Conservation (phyloP, 129 eudicot genomes). For the Heracleum sosnowskyi region DNA sequence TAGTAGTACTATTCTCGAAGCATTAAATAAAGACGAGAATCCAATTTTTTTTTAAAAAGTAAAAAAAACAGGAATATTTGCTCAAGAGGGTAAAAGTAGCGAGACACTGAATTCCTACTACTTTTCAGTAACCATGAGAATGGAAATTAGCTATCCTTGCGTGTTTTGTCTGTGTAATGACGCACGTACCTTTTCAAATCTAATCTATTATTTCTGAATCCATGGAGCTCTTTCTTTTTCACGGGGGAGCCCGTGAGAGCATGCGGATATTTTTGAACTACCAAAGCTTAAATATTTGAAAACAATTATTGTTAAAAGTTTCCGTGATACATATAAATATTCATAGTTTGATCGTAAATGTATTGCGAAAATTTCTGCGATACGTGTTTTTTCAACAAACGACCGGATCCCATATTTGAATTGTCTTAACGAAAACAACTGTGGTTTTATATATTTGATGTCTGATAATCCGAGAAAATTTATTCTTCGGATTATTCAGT, state of each 20-base stretch:
- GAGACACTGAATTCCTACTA: constrained; percentile 14
- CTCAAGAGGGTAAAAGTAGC: constrained; percentile 11
- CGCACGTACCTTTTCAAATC: neutral
- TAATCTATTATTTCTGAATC: neutral
- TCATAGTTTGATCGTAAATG: too few relatives aligned
- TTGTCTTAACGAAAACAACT: too few relatives aligned
- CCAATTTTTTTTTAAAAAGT: neutral
- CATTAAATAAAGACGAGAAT: neutral
- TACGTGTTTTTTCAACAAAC: too few relatives aligned
- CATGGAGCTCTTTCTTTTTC: neutral
- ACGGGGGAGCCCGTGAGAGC: neutral
- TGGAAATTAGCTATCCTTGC: constrained; percentile 9
- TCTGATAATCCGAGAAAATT: too few relatives aligned
- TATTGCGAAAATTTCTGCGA: too few relatives aligned
- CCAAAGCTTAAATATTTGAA: too few relatives aligned
- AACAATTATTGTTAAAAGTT: too few relatives aligned
- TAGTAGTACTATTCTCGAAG: neutral
- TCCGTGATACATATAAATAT: too few relatives aligned
- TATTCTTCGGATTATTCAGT: too few relatives aligned
- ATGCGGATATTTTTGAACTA: too few relatives aligned
- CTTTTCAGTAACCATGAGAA: constrained; percentile 43
- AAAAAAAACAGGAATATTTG: neutral
- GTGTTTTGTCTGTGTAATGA: neutral
- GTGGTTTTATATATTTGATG: too few relatives aligned
- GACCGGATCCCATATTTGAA: too few relatives aligned